Evolutionary conservation across 441 rosid genomes (phyloP).

Genomic region (Pelargonium citronellum): DNA sequence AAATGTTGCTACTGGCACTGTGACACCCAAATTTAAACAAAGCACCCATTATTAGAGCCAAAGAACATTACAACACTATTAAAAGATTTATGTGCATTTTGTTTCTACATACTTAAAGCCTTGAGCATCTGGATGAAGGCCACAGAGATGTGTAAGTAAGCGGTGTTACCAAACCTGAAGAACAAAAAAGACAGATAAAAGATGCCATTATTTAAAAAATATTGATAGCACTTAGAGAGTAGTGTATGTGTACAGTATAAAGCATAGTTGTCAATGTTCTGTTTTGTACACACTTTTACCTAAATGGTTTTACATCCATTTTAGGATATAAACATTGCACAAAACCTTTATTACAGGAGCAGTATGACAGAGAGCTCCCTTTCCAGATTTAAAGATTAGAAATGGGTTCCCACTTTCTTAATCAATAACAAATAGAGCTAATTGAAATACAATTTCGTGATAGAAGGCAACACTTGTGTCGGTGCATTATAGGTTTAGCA

Average conservation of each 20-base stretch:
- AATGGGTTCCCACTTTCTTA: neutral
- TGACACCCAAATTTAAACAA: conserved; percentile 29
- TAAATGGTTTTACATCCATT: neutral
- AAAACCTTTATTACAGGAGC: too few species aligned
- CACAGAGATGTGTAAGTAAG: conserved; percentile 87
- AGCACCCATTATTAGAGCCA: conserved; percentile 20
- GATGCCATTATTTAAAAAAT: conserved; percentile 10
- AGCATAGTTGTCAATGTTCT: too few species aligned
- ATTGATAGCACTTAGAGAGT: conserved; percentile 1
- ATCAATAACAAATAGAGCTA: neutral
- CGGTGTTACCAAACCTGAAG: conserved; percentile 95
- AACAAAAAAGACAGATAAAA: conserved; percentile 14
- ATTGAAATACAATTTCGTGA: too few species aligned
- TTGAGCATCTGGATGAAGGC: conserved; percentile 99
- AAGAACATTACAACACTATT: conserved; percentile 15
- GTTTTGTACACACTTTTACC: neutral
- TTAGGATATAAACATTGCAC: neutral
- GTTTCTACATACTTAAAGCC: conserved; percentile 75
- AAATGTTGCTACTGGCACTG: conserved; percentile 99
- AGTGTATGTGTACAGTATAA: neutral
- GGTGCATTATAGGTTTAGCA: neutral
- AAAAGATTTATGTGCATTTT: conserved; percentile 17
- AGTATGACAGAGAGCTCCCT: too few species aligned
- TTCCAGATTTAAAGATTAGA: conserved; percentile 14
- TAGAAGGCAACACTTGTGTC: neutral